phyloP scores from a whole-genome alignment of 2,329 filamentous ascomycete genomes.

The Venturia carpophila region DNA sequence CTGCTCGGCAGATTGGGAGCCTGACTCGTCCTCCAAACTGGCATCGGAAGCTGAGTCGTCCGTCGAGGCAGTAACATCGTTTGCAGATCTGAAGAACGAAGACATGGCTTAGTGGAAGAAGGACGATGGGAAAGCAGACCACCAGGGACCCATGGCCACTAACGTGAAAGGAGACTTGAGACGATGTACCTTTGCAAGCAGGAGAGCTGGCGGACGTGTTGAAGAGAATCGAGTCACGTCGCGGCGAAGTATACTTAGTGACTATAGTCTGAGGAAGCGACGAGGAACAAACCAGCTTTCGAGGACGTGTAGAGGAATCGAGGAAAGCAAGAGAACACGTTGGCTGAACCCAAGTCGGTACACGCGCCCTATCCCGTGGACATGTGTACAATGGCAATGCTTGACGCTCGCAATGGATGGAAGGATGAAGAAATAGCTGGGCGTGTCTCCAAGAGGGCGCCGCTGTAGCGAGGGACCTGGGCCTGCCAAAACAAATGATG shows the following conservation, averaged over 20 bases:
- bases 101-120: conserved; percentile 19
- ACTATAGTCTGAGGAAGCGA: background rate
- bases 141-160: background rate
- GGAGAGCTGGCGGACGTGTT: background rate
- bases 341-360: background rate
- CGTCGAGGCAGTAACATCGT: conserved; percentile 18
- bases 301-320: background rate
- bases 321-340: conserved; percentile 1
- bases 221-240: background rate
- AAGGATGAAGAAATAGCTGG: background rate
- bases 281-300: background rate
- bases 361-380: background rate
- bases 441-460: no score
- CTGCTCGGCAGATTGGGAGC: background rate
- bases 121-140: conserved; percentile 7
- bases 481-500: background rate
- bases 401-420: background rate
- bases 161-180: no score
- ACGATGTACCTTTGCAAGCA: background rate
- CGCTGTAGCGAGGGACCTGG: background rate
- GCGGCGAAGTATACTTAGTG: no score
- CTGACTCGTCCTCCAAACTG: background rate
- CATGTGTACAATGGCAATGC: background rate
- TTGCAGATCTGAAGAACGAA: conserved; percentile 23
- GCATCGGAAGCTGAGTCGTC: conserved; percentile 5